Percentiles rank a stretch among this genome's conserved stretches.
Evolutionary conservation across 345 rosid species (phyloP).

Genomic region (Brassica incana): DNA sequence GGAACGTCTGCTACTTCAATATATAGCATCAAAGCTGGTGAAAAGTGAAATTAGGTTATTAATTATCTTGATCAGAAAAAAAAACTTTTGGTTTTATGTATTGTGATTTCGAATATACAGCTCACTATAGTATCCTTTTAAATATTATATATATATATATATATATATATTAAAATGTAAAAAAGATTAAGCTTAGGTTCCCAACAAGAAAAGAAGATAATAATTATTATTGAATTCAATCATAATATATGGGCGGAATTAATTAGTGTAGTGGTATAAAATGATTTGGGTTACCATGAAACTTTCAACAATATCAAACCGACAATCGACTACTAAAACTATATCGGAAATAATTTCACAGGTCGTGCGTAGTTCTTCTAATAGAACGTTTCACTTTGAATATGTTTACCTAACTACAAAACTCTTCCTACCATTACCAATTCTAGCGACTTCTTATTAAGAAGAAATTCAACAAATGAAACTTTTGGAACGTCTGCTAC

Average conservation of each 20-base stretch:
- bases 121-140: background rate
- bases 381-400: slow-evolving; percentile 14
- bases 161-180: background rate
- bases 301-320: slow-evolving; percentile 20
- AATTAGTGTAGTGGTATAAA: background rate
- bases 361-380: background rate
- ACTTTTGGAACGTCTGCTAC: slow-evolving; percentile 25
- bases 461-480: background rate
- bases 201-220: background rate
- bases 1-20: slow-evolving; percentile 27
- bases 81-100: background rate
- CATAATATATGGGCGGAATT: background rate
- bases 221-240: background rate
- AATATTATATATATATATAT: background rate
- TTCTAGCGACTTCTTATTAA: slow-evolving; percentile 21
- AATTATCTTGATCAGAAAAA: background rate
- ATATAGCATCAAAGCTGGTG: slow-evolving; percentile 10
- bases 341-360: background rate
- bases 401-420: slow-evolving; percentile 25
- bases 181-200: background rate
- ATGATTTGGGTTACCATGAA: background rate
- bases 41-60: background rate
- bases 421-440: slow-evolving; percentile 18
- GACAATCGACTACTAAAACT: background rate
- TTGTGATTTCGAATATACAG: slow-evolving; percentile 4